These are phyloP conservation scores for Mesostigma viride DNA, from an alignment of 139 green algal genomes.

Conservation along the genomic window DNA sequence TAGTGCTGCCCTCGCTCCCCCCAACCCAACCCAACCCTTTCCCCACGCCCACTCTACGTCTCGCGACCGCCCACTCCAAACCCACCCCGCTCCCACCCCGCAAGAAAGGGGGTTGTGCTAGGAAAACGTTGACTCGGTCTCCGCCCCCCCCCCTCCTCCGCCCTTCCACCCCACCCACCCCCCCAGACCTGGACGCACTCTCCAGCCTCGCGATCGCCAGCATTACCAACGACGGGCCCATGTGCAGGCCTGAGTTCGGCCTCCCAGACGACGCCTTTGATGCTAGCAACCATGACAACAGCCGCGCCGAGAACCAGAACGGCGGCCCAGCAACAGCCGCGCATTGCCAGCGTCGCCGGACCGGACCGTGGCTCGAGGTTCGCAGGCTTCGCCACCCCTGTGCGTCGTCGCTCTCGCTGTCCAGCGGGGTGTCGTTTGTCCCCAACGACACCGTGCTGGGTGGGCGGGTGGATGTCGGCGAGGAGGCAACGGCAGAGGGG, in stretches of 20 bases:
- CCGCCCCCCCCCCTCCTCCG: too few relatives aligned
- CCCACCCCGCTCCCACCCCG: too few relatives aligned
- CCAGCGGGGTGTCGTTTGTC: conserved; percentile 61
- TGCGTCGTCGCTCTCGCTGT: conserved; percentile 24
- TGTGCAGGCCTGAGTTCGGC: conserved; percentile 24
- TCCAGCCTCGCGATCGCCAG: conserved; percentile 18
- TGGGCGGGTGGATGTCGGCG: background rate
- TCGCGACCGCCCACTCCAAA: too few relatives aligned
- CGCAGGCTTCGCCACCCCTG: conserved; percentile 59
- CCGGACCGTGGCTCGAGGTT: conserved; percentile 6
- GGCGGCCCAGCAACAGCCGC: background rate
- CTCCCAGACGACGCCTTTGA: background rate
- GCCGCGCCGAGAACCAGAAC: conserved; percentile 2
- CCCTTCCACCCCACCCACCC: too few relatives aligned
- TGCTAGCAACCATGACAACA: conserved; percentile 2
- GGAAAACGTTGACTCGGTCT: too few relatives aligned
- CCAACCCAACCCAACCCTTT: too few relatives aligned
- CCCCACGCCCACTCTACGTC: too few relatives aligned
- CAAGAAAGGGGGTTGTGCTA: too few relatives aligned
- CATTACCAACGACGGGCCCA: conserved; percentile 5
- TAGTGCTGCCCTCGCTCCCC: too few relatives aligned
- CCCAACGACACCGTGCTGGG: conserved; percentile 86
- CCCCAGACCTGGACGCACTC: conserved; percentile 79
- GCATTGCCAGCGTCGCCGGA: too few relatives aligned
- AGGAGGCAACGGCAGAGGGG: too few relatives aligned